Base-by-base conservation (phyloP, 331 rosid species). In the Malus hybrid region DNA sequence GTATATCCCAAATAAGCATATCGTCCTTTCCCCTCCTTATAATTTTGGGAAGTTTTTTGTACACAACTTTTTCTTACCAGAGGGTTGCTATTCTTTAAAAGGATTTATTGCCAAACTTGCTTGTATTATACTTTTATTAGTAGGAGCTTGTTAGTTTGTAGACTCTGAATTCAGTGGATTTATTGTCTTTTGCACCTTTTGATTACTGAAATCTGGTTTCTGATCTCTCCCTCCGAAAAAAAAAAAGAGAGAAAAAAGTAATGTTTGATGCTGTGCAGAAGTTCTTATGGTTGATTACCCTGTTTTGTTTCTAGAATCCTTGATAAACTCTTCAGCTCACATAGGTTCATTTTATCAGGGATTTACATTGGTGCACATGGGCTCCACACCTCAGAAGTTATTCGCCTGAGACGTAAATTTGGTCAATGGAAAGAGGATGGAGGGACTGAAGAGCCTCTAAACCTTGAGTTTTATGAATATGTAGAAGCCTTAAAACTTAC, bases 381-480 rank as follows among this genome's bases (percentile, higher is more conserved):
- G 72, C 90, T 86, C 71, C 70, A 88, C 82, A 77, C 93, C 69
- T 88, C 97, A 8, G 99, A 92, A 88, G 90, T 95, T 64, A 88
- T 95, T 88, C 97, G 90, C 76, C 64, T 95, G 70, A 88, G 87
- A 74, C 90, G 92, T n/a, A 86, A 83, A 73, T 82, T 85, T 85
- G 99, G 99, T 76, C 97, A 87, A 60, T 95, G 99, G 99, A 83
- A 88, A 77, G 97, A 89, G 74, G 97, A 88, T 5, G 68, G 76
- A 70, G 90, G 83, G 72, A 81, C 83, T 67, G 81, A 84, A 76
- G 92, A 83, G 77, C 71, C 89, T 81, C 79, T 92, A 11, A 78
- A 90, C 82, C 88, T 95, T 50, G 97, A 95, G 82, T 95, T 95
- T 82, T 95, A 90, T 84, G 99, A 95, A 83, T 95, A 95, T 76